Evolutionary conservation across 2,329 filamentous ascomycete species (phyloP).

Genomic region (Penicillium italicum): DNA sequence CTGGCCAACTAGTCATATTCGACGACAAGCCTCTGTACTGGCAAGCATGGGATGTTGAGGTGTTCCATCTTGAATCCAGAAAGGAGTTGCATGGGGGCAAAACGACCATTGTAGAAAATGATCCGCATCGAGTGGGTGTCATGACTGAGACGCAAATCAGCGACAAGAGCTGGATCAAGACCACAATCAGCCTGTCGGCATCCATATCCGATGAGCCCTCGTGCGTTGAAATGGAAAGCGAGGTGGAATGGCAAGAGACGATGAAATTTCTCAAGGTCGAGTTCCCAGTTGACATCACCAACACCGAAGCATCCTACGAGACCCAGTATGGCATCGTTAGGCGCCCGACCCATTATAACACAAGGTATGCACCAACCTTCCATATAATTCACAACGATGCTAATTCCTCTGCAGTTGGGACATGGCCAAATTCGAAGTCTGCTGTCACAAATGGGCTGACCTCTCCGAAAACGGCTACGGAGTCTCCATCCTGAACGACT

Average conservation of each 20-base stretch:
- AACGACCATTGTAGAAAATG: slow-evolving; percentile 68
- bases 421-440: slow-evolving; percentile 97
- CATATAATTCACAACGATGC: background rate
- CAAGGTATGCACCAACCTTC: slow-evolving; percentile 55
- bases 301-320: slow-evolving; percentile 91
- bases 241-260: slow-evolving; percentile 94
- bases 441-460: slow-evolving; percentile 91
- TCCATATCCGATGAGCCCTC: slow-evolving; percentile 62
- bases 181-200: slow-evolving; percentile 75
- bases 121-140: slow-evolving; percentile 73
- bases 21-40: slow-evolving; percentile 97
- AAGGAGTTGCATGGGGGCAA: slow-evolving; percentile 67
- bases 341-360: slow-evolving; percentile 96
- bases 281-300: slow-evolving; percentile 87
- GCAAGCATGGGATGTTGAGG: slow-evolving; percentile 98
- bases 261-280: slow-evolving; percentile 99
- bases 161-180: slow-evolving; percentile 78
- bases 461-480: slow-evolving; percentile 84
- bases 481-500: slow-evolving; percentile 89
- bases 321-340: slow-evolving; percentile 87
- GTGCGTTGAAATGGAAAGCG: slow-evolving; percentile 72
- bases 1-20: slow-evolving; percentile 88
- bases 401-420: slow-evolving; percentile 62
- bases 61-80: slow-evolving; percentile 86
- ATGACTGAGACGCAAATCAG: slow-evolving; percentile 84